Percentiles rank a stretch among this genome's conserved stretches.
phyloP scores from a whole-genome alignment of 2,329 filamentous ascomycete genomes.

The Thielaviopsis populi region DNA sequence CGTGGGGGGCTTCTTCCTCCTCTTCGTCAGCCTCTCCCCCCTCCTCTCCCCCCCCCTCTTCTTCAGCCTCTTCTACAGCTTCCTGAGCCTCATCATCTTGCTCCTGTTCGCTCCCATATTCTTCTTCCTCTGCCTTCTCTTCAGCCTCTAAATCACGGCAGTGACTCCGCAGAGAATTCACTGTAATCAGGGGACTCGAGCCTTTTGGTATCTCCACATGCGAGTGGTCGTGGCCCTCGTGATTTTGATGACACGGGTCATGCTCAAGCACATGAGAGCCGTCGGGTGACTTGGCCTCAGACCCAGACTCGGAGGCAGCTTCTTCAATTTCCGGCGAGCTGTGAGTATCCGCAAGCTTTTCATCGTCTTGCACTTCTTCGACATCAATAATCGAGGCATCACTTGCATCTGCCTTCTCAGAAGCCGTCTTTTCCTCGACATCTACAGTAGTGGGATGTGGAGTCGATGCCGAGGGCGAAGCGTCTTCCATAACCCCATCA shows the following conservation, averaged over 20 bases:
- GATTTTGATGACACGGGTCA: background rate
- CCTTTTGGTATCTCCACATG: background rate
- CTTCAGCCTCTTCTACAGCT: background rate
- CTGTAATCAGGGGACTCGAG: constrained; percentile 4
- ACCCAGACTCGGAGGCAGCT: background rate
- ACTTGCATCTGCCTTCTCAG: background rate
- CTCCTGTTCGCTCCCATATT: no score
- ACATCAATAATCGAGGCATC: background rate
- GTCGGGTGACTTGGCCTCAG: background rate
- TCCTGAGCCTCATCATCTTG: no score
- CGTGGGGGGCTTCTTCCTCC: background rate
- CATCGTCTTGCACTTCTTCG: constrained; percentile 3
- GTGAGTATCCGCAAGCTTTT: constrained; percentile 1
- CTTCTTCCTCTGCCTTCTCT: background rate
- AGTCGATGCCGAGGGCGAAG: background rate
- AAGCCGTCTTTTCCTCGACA: background rate
- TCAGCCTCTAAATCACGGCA: background rate
- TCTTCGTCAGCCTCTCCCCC: background rate
- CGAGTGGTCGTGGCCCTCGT: background rate
- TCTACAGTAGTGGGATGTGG: background rate
- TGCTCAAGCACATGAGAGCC: background rate
- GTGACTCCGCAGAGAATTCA: constrained; percentile 10
- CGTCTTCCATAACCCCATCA: background rate
- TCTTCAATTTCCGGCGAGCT: constrained; percentile 3
- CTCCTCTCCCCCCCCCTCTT: background rate